Conservation (phyloP, 176 grass and related monocot species). For the Eragrostis curvula region DNA sequence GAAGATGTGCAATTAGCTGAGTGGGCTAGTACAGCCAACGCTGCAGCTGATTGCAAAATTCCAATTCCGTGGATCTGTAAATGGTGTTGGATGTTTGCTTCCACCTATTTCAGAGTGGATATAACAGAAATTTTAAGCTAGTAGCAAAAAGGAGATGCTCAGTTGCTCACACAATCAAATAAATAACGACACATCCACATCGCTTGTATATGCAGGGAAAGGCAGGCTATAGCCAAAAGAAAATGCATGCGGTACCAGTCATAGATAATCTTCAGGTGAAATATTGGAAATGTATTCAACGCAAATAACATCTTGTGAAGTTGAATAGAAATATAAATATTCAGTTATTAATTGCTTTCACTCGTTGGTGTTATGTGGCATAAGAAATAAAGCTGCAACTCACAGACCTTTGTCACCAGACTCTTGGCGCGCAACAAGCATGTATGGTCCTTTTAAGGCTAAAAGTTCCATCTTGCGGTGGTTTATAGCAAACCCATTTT, state of each 20-base stretch:
- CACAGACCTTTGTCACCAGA: too few relatives aligned
- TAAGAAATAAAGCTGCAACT: too few relatives aligned
- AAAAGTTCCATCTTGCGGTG: too few relatives aligned
- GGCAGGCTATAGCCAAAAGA: too few relatives aligned
- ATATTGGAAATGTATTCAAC: neutral
- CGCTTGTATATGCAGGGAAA: constrained; percentile 2
- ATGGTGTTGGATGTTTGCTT: constrained; percentile 57
- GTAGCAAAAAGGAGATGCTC: too few relatives aligned
- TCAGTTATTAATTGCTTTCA: neutral
- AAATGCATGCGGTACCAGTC: too few relatives aligned
- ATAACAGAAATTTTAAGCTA: constrained; percentile 30
- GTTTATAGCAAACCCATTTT: too few relatives aligned
- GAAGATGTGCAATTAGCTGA: constrained; percentile 37
- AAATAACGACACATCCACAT: constrained; percentile 27
- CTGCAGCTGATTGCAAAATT: constrained; percentile 83
- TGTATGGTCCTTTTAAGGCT: too few relatives aligned
- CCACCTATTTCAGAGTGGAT: constrained; percentile 50
- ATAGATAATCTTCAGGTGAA: neutral
- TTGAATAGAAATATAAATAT: constrained; percentile 17
- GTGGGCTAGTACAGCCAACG: constrained; percentile 74
- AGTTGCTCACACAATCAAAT: constrained; percentile 2
- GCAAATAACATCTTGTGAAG: neutral
- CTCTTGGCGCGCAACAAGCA: too few relatives aligned
- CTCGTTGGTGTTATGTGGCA: too few relatives aligned
- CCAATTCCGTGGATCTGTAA: constrained; percentile 77